phyloP scores from a whole-genome alignment of 2,329 filamentous ascomycete genomes.

The Simplicillium sp. region DNA sequence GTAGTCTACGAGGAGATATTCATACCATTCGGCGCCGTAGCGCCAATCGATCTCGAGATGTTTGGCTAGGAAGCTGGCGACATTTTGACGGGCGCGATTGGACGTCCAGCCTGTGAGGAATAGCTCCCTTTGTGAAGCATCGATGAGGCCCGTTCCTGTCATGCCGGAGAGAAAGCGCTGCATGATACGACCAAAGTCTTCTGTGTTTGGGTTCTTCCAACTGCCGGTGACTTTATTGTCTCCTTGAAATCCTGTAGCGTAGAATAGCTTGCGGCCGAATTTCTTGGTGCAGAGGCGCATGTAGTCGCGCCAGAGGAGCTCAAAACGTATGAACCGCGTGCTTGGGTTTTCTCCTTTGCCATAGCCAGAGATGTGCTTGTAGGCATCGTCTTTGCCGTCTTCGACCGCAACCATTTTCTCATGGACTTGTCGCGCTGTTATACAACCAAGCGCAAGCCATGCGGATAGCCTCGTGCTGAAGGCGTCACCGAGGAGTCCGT shows the following conservation, averaged over 20 bases:
- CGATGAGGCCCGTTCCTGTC: constrained; percentile 69
- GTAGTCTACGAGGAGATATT: constrained; percentile 65
- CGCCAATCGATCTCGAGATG: constrained; percentile 72
- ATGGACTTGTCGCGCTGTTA: constrained; percentile 66
- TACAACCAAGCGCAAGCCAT: constrained; percentile 61
- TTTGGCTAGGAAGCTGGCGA: constrained; percentile 64
- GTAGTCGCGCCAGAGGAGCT: constrained; percentile 73
- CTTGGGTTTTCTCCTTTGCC: constrained; percentile 53
- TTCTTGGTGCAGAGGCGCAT: constrained; percentile 69
- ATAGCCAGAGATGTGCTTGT: no score
- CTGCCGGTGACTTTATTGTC: constrained; percentile 48
- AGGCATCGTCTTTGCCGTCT: constrained; percentile 44
- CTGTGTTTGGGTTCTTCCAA: constrained; percentile 42
- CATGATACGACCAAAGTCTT: no score
- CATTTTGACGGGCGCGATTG: constrained; percentile 67
- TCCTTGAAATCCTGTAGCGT: no score
- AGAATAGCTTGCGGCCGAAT: constrained; percentile 57
- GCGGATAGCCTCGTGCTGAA: constrained; percentile 70
- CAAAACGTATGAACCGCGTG: constrained; percentile 59
- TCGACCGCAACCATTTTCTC: constrained; percentile 59
- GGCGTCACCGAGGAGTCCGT: constrained; percentile 59
- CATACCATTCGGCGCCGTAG: constrained; percentile 75
- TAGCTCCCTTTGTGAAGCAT: constrained; percentile 67
- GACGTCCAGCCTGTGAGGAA: constrained; percentile 69
- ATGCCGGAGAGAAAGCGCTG: constrained; percentile 57